These are phyloP conservation scores for Daldinia childiae DNA, from an alignment of 495 filamentous ascomycete species.

Conservation along the genomic window DNA sequence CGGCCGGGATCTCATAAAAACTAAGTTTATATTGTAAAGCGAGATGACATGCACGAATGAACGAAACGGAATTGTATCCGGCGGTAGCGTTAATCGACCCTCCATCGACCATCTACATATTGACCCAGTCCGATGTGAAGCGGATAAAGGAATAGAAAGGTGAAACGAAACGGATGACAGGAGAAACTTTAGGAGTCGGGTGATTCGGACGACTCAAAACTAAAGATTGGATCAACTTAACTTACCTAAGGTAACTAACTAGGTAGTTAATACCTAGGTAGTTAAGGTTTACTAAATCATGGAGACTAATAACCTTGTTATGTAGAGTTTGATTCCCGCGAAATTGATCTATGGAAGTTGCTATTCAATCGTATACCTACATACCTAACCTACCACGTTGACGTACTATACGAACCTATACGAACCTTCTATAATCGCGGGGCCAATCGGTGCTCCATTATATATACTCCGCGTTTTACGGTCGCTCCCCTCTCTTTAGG, in stretches of 20 bases:
- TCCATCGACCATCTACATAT: background rate
- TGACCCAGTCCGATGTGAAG: slow-evolving; percentile 14
- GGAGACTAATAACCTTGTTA: background rate
- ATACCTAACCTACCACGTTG: no score
- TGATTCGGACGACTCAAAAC: background rate
- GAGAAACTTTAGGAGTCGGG: slow-evolving; percentile 6
- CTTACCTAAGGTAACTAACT: no score
- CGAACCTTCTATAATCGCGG: background rate
- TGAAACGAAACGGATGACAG: slow-evolving; percentile 32
- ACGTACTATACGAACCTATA: no score
- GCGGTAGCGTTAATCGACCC: background rate
- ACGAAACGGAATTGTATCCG: slow-evolving; percentile 26
- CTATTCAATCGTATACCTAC: background rate
- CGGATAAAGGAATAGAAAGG: slow-evolving; percentile 24
- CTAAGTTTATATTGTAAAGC: slow-evolving; percentile 14
- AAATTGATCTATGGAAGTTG: background rate
- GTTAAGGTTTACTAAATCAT: background rate
- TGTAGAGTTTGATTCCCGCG: background rate
- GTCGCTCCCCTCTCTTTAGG: slow-evolving; percentile 17
- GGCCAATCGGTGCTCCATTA: slow-evolving; percentile 22
- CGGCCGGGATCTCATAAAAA: background rate
- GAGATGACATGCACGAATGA: slow-evolving; percentile 7
- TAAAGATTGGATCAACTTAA: background rate
- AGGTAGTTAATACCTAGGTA: no score
- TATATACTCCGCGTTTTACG: slow-evolving; percentile 25